A percentile compares a stretch with the other conserved stretches of the same genome.
Conservation (phyloP, 805 yeast species). For the Saturnispora gosingensis region DNA sequence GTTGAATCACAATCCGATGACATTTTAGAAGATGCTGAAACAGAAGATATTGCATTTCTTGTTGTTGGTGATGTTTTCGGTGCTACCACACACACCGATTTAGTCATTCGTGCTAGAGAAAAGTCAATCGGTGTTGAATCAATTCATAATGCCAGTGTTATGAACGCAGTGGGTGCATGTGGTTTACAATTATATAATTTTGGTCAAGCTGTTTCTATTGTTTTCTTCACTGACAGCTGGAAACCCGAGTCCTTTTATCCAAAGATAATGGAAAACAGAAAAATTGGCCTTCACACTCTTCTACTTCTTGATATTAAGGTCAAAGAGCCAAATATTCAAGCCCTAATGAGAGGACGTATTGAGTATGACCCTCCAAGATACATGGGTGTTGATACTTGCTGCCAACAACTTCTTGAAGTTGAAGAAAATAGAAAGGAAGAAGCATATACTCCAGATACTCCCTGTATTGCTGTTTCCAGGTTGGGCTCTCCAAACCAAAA, state of each 20-base stretch:
- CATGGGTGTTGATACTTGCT: constrained; percentile 87
- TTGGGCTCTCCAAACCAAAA: constrained; percentile 78
- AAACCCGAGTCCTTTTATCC: constrained; percentile 93
- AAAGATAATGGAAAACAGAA: constrained; percentile 81
- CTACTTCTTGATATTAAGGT: constrained; percentile 88
- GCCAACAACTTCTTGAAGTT: constrained; percentile 77
- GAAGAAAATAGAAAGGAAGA: constrained; percentile 68
- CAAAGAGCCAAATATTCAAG: constrained; percentile 91
- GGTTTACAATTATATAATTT: constrained; percentile 91
- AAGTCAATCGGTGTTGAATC: constrained; percentile 67
- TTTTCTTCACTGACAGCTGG: constrained; percentile 92
- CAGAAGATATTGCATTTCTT: constrained; percentile 81
- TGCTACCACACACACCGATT: constrained; percentile 95
- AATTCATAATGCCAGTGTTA: constrained; percentile 91
- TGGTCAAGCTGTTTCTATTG: constrained; percentile 96
- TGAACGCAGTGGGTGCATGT: constrained; percentile 98
- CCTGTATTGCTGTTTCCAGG: constrained; percentile 89
- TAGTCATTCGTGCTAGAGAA: constrained; percentile 85
- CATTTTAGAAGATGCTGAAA: constrained; percentile 67
- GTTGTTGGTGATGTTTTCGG: constrained; percentile 98
- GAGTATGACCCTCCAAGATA: constrained; percentile 96
- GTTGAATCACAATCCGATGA: constrained; percentile 85
- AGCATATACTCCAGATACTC: constrained; percentile 80
- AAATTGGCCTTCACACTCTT: constrained; percentile 84
- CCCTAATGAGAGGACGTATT: constrained; percentile 83